A percentile compares a stretch with the other conserved stretches of the same genome.
phyloP scores from a whole-genome alignment of 495 filamentous ascomycete species.

The Daldinia loculata region DNA sequence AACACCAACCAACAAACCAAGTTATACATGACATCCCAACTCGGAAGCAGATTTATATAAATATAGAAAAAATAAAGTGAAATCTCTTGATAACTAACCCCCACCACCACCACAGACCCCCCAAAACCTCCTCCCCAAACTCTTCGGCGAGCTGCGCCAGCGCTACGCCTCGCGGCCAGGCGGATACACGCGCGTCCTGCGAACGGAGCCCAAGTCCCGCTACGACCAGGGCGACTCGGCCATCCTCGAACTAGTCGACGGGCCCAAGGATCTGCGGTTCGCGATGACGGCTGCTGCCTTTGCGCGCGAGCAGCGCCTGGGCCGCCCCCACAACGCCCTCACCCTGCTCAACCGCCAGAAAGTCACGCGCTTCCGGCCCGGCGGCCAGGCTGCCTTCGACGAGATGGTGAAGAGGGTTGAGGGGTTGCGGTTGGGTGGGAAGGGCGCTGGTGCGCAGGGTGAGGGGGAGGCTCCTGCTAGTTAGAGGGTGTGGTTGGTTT shows the following conservation, averaged over 20 bases:
- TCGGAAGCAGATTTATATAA: neutral
- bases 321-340: constrained; percentile 66
- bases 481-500: neutral
- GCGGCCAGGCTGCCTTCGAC: constrained; percentile 74
- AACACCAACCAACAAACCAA: neutral
- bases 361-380: constrained; percentile 78
- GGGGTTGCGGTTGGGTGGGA: constrained; percentile 40
- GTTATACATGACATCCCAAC: too few species aligned
- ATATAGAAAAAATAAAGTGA: too few species aligned
- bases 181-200: constrained; percentile 93
- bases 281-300: constrained; percentile 86
- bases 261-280: constrained; percentile 94
- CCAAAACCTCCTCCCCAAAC: constrained; percentile 76
- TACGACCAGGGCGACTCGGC: constrained; percentile 86
- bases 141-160: constrained; percentile 82
- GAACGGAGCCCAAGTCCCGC: constrained; percentile 79
- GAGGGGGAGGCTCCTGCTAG: neutral
- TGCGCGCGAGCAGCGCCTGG: constrained; percentile 64
- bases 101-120: constrained; percentile 54
- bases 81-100: too few species aligned
- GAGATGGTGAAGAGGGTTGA: constrained; percentile 71
- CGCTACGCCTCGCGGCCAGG: constrained; percentile 85
- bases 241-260: constrained; percentile 96
- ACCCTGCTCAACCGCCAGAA: constrained; percentile 83
- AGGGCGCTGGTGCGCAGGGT: neutral